A percentile compares a stretch with the other conserved stretches of the same genome.
These are phyloP conservation scores for Leccinum truebloodii DNA, from an alignment of 768 basidiomycete species.

Conservation along the genomic window DNA sequence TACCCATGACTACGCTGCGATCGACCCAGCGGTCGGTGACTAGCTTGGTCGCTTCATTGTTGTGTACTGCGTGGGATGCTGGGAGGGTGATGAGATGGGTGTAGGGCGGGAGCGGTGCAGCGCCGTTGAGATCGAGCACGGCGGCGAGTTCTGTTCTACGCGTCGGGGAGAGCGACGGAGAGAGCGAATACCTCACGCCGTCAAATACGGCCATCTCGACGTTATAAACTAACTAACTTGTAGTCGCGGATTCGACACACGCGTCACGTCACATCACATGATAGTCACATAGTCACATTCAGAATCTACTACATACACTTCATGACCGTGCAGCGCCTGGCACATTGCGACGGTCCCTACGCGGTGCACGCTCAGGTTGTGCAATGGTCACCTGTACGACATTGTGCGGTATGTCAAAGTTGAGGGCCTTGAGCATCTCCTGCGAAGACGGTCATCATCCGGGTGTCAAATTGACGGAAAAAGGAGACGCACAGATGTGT, in stretches of 20 bases:
- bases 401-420: constrained; percentile 89
- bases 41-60: constrained; percentile 36
- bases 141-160: constrained; percentile 46
- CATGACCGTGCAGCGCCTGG: constrained; percentile 72
- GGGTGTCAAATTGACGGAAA: neutral
- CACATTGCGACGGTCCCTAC: constrained; percentile 76
- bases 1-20: constrained; percentile 57
- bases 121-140: constrained; percentile 57
- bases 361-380: constrained; percentile 66
- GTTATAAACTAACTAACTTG: neutral
- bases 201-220: constrained; percentile 41
- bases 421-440: constrained; percentile 88
- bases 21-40: constrained; percentile 69
- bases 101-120: constrained; percentile 47
- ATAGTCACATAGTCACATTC: neutral
- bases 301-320: neutral
- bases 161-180: constrained; percentile 45
- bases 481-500: constrained; percentile 77
- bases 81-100: constrained; percentile 51
- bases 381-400: constrained; percentile 66
- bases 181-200: constrained; percentile 47
- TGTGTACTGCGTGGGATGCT: constrained; percentile 48
- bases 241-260: neutral
- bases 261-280: neutral
- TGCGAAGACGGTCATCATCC: constrained; percentile 28